Conservation (phyloP, 805 yeast genomes). For the Kodamaea laetipori region DNA sequence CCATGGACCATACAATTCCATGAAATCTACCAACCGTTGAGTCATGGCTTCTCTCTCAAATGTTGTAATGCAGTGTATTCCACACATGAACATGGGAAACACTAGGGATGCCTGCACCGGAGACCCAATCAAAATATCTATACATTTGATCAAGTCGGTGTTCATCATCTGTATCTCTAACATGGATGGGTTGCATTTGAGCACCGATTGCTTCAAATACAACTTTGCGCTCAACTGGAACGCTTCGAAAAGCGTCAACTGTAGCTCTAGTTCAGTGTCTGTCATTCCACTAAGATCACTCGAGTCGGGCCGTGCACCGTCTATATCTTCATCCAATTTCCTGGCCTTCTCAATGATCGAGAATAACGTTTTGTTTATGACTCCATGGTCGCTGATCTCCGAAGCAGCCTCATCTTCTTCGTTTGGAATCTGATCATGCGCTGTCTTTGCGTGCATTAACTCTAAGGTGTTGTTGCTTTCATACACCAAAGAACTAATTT, state of each 20-base stretch:
- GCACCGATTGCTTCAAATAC: constrained; percentile 66
- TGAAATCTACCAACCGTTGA: constrained; percentile 54
- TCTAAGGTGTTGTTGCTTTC: constrained; percentile 43
- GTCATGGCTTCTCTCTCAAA: constrained; percentile 56
- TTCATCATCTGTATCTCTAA: constrained; percentile 63
- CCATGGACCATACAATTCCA: constrained; percentile 66
- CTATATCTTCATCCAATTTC: constrained; percentile 51
- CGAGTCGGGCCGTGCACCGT: constrained; percentile 53
- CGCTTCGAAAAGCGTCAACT: constrained; percentile 68
- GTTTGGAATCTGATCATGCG: not conserved
- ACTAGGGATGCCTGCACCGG: constrained; percentile 70
- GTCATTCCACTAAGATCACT: constrained; percentile 43
- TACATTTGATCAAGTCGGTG: constrained; percentile 53
- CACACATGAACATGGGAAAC: constrained; percentile 79
- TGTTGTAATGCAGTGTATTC: constrained; percentile 61
- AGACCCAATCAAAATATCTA: constrained; percentile 65
- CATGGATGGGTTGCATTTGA: constrained; percentile 59
- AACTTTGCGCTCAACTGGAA: constrained; percentile 70
- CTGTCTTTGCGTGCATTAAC: constrained; percentile 13
- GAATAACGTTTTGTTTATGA: constrained; percentile 22
- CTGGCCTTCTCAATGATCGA: constrained; percentile 34
- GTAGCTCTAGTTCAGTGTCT: constrained; percentile 59
- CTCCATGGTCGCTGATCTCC: constrained; percentile 28
- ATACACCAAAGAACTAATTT: constrained; percentile 61
- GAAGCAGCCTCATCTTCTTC: constrained; percentile 20